Percentiles rank a stretch among this genome's conserved stretches.
Evolutionary conservation across 1,284 basidiomycete genomes (phyloP).

Genomic region (Ustilago hordei): DNA sequence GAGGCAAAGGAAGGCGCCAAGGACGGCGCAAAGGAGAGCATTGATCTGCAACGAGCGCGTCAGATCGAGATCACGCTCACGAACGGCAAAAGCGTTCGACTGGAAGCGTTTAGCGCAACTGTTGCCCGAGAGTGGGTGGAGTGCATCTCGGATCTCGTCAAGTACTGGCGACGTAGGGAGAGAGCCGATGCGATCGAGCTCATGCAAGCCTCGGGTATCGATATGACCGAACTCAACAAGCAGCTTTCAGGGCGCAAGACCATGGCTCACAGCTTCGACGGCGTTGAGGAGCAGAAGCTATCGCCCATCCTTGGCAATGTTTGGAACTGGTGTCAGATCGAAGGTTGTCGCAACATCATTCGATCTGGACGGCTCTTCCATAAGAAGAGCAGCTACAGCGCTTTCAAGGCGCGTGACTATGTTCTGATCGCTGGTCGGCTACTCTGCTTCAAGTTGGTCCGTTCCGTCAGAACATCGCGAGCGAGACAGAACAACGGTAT

Average conservation of each 20-base stretch:
- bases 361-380: conserved; percentile 79
- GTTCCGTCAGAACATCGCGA: conserved; percentile 57
- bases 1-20: conserved; percentile 71
- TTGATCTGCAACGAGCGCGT: conserved; percentile 73
- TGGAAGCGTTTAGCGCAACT: conserved; percentile 74
- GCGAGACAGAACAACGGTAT: conserved; percentile 68
- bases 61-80: conserved; percentile 82
- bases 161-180: conserved; percentile 82
- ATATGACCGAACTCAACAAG: conserved; percentile 72
- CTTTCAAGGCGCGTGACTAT: conserved; percentile 59
- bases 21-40: conserved; percentile 1
- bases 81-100: conserved; percentile 78
- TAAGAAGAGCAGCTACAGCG: conserved; percentile 70
- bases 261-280: conserved; percentile 8
- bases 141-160: conserved; percentile 76
- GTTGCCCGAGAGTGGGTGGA: conserved; percentile 83
- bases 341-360: conserved; percentile 79
- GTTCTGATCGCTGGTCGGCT: conserved; percentile 63
- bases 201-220: conserved; percentile 75
- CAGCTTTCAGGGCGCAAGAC: conserved; percentile 23
- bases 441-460: conserved; percentile 62
- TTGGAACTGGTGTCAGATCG: conserved; percentile 84
- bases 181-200: conserved; percentile 79
- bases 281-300: conserved; percentile 62
- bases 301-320: conserved; percentile 76